Evolutionary conservation across 768 basidiomycete species (phyloP).

Genomic region (Boletus rufocinnamomeus): DNA sequence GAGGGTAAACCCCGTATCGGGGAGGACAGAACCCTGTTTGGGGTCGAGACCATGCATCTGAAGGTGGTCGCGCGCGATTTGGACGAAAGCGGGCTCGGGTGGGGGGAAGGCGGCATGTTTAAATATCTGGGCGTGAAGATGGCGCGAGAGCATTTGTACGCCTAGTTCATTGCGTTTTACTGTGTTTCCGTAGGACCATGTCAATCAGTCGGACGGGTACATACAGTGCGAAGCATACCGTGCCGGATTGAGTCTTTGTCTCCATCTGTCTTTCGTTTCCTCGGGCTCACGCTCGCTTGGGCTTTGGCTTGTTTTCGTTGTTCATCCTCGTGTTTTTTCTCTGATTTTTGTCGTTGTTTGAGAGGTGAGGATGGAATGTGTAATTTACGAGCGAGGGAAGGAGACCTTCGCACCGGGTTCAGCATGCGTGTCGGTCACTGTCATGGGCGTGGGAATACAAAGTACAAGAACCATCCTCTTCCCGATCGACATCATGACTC

Average conservation of each 20-base stretch:
- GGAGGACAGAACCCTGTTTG: conserved; percentile 75
- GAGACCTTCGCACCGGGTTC: conserved; percentile 17
- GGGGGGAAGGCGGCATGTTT: conserved; percentile 62
- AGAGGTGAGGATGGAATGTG: conserved; percentile 13
- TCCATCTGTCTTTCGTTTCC: neutral
- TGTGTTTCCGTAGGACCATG: conserved; percentile 21
- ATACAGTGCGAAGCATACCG: conserved; percentile 5
- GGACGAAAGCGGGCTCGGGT: conserved; percentile 60
- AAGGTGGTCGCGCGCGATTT: conserved; percentile 82
- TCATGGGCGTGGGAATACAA: conserved; percentile 11
- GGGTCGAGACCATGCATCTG: conserved; percentile 80
- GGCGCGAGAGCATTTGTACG: conserved; percentile 87
- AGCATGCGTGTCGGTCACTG: conserved; percentile 17
- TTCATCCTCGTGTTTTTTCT: conserved; percentile 1
- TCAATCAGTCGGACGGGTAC: neutral
- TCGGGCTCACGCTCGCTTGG: neutral
- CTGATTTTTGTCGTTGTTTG: conserved; percentile 18
- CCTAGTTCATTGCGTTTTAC: conserved; percentile 84
- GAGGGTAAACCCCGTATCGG: conserved; percentile 76
- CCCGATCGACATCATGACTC: no score
- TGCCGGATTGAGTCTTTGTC: neutral
- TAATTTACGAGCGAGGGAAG: conserved; percentile 16
- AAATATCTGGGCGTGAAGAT: conserved; percentile 85
- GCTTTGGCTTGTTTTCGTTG: neutral
- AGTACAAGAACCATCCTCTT: neutral